Percentiles rank a stretch among this genome's conserved stretches.
These are phyloP conservation scores for Tuber aestivum DNA, from an alignment of 495 filamentous ascomycete genomes.

Conservation along the genomic window DNA sequence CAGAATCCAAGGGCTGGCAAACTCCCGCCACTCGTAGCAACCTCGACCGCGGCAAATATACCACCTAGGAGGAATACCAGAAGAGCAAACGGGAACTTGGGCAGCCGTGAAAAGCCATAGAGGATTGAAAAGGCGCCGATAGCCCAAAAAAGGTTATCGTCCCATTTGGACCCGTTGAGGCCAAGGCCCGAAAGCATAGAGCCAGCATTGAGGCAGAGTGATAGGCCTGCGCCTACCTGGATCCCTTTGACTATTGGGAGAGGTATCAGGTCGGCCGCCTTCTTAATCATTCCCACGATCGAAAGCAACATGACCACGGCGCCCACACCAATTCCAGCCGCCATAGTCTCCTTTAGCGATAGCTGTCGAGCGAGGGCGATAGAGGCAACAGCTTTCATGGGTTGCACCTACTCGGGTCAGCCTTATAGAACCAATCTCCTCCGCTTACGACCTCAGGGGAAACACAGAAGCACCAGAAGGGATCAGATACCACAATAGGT, in stretches of 20 bases:
- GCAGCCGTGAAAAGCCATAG: conserved; percentile 55
- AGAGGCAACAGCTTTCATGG: conserved; percentile 71
- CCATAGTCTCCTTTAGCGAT: conserved; percentile 61
- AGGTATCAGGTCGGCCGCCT: conserved; percentile 66
- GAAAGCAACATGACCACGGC: conserved; percentile 67
- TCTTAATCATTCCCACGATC: conserved; percentile 64
- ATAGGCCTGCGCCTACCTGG: conserved; percentile 82
- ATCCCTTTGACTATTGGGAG: conserved; percentile 87
- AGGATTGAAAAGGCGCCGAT: conserved; percentile 64
- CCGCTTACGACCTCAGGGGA: conserved; percentile 3
- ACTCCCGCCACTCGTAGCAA: conserved; percentile 29
- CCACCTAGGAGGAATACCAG: conserved; percentile 61
- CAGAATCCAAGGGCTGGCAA: conserved; percentile 52
- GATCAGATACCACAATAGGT: conserved; percentile 60
- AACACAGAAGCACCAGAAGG: conserved; percentile 6
- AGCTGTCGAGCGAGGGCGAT: conserved; percentile 68
- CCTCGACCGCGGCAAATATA: conserved; percentile 44
- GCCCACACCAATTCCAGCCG: conserved; percentile 72
- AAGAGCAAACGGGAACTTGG: conserved; percentile 68
- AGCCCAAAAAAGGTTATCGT: conserved; percentile 70
- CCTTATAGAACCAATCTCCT: conserved; percentile 1
- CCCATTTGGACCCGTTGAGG: conserved; percentile 51
- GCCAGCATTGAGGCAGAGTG: conserved; percentile 69
- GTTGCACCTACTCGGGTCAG: conserved; percentile 33
- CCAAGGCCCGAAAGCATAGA: conserved; percentile 55